A percentile compares a stretch with the other conserved stretches of the same genome.
These are phyloP conservation scores for Penicillium fuscoglaucum DNA, from an alignment of 2,329 filamentous ascomycete species.

Conservation along the genomic window DNA sequence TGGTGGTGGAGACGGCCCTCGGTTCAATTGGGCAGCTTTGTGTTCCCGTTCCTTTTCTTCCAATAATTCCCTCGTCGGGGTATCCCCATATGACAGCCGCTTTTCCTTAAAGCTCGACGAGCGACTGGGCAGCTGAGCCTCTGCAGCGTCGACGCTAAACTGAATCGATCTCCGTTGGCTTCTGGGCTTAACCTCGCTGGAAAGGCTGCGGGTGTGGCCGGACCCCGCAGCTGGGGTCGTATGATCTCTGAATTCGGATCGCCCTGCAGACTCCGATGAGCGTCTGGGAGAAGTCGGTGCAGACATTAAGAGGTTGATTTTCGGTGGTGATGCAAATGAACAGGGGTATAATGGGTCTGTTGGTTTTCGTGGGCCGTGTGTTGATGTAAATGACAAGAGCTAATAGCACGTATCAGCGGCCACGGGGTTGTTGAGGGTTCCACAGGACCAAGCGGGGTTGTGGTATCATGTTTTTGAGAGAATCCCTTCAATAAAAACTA, in stretches of 20 bases:
- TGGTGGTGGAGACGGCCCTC: constrained; percentile 43
- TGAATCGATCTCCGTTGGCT: constrained; percentile 42
- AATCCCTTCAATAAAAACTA: constrained; percentile 4
- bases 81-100: constrained; percentile 26
- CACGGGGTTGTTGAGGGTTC: constrained; percentile 8
- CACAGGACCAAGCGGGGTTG: constrained; percentile 9
- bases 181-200: constrained; percentile 24
- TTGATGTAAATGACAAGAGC: not conserved
- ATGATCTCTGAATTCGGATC: constrained; percentile 13
- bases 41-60: constrained; percentile 28
- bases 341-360: constrained; percentile 13
- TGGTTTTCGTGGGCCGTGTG: not conserved
- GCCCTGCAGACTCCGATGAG: constrained; percentile 23
- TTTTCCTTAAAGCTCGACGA: constrained; percentile 30
- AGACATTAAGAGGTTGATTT: constrained; percentile 18
- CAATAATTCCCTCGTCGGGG: constrained; percentile 14
- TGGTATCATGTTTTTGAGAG: constrained; percentile 9
- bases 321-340: constrained; percentile 10
- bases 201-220: constrained; percentile 25
- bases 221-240: constrained; percentile 15
- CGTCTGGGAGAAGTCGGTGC: constrained; percentile 19
- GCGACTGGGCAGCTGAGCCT: constrained; percentile 31
- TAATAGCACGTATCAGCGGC: constrained; percentile 2
- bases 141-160: constrained; percentile 36
- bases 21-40: constrained; percentile 24